Conservation (phyloP, 2,329 filamentous ascomycete genomes). For the Penicillium brevicompactum region DNA sequence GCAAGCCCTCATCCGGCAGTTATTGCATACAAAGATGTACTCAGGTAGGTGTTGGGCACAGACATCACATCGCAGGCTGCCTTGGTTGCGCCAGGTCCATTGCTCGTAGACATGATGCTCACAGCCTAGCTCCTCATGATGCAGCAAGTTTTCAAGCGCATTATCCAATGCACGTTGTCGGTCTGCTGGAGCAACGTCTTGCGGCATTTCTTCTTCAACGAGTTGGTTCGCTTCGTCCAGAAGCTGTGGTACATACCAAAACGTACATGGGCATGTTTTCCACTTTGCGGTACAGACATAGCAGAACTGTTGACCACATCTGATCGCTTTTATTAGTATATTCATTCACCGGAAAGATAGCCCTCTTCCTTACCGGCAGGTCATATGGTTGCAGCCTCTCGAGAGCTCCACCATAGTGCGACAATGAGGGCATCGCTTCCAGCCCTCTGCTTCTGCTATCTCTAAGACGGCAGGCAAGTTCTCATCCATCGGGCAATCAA, state of each 20-base stretch:
- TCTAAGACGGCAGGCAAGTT: conserved; percentile 10
- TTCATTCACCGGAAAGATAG: background rate
- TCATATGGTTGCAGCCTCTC: conserved; percentile 21
- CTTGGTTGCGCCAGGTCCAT: conserved; percentile 3
- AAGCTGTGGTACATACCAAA: conserved; percentile 16
- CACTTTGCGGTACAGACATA: conserved; percentile 7
- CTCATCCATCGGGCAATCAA: conserved; percentile 19
- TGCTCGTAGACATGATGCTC: conserved; percentile 19
- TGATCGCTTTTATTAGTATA: conserved; percentile 6
- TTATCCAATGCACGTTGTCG: conserved; percentile 7
- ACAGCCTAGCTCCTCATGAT: conserved; percentile 11
- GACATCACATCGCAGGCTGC: background rate
- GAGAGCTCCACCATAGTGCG: conserved; percentile 16
- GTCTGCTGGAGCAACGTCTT: background rate
- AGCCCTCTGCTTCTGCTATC: conserved; percentile 8
- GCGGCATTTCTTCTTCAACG: conserved; percentile 9
- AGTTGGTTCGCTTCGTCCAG: conserved; percentile 2
- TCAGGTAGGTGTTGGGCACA: background rate
- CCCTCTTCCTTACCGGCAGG: conserved; percentile 13
- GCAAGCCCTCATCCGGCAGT: conserved; percentile 14
- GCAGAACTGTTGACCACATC: conserved; percentile 14
- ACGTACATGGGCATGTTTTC: conserved; percentile 11
- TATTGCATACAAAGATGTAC: conserved; percentile 13
- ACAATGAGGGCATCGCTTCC: conserved; percentile 18
- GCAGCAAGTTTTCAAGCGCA: conserved; percentile 2